A percentile compares a stretch with the other conserved stretches of the same genome.
These are phyloP conservation scores for Penicillium sp. DNA, from an alignment of 2,329 filamentous ascomycete species.

Conservation along the genomic window DNA sequence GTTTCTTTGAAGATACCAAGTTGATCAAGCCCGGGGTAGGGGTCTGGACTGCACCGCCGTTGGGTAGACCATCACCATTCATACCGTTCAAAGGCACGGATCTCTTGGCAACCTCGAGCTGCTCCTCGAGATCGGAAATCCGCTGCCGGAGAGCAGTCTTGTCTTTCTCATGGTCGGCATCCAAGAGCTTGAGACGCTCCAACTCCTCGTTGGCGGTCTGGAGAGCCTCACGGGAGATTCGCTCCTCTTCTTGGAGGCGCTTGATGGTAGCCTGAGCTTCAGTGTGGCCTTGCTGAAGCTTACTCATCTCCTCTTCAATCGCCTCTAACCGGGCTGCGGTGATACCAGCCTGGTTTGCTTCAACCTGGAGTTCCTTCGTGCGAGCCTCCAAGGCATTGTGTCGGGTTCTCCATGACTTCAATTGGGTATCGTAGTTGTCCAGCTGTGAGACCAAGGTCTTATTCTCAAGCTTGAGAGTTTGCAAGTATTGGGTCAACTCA, in stretches of 20 bases:
- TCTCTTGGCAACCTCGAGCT: conserved; percentile 82
- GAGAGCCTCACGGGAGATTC: conserved; percentile 76
- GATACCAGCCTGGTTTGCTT: conserved; percentile 97
- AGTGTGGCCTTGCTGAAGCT: conserved; percentile 81
- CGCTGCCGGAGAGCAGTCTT: conserved; percentile 84
- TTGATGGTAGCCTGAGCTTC: conserved; percentile 90
- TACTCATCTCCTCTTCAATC: conserved; percentile 95
- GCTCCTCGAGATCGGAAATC: conserved; percentile 83
- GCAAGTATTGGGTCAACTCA: conserved; percentile 90
- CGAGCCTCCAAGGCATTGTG: conserved; percentile 86
- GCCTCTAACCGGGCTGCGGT: conserved; percentile 83
- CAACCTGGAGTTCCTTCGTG: conserved; percentile 89
- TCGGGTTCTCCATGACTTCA: conserved; percentile 92
- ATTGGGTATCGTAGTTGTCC: conserved; percentile 91
- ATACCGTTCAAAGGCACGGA: conserved; percentile 66
- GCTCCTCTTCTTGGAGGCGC: conserved; percentile 91
- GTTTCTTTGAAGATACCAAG: conserved; percentile 93
- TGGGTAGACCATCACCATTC: conserved; percentile 56
- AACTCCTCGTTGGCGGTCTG: conserved; percentile 76
- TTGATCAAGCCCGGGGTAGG: conserved; percentile 82
- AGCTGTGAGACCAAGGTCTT: conserved; percentile 83
- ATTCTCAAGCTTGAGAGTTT: conserved; percentile 91
- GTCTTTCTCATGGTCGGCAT: conserved; percentile 75
- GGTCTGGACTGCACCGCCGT: conserved; percentile 57
- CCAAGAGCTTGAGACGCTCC: conserved; percentile 72